Percentiles rank a stretch among this genome's conserved stretches.
Conservation (phyloP, 2,329 filamentous ascomycete genomes). For the Diaporthe aspalathi region DNA sequence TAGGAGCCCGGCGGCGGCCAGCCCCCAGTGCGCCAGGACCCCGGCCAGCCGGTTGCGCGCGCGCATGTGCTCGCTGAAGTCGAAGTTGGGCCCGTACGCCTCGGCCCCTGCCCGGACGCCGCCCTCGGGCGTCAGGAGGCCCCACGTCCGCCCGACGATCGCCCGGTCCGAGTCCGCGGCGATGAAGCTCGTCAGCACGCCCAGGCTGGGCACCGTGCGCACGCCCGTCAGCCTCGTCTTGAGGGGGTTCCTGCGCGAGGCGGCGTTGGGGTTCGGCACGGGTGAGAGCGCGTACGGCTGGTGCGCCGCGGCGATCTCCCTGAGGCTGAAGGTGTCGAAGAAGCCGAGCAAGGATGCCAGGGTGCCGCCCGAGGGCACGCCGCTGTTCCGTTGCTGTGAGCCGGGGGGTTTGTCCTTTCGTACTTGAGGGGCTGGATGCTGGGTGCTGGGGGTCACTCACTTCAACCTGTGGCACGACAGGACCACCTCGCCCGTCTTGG, state of each 20-base stretch:
- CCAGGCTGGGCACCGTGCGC: conserved; percentile 61
- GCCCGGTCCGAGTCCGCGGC: conserved; percentile 62
- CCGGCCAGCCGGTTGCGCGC: conserved; percentile 63
- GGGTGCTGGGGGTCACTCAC: conserved; percentile 46
- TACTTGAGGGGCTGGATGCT: neutral
- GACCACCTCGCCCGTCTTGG: conserved; percentile 64
- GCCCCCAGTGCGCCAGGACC: conserved; percentile 60
- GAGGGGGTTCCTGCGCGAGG: conserved; percentile 50
- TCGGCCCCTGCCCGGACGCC: conserved; percentile 55
- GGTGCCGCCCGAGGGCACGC: conserved; percentile 71
- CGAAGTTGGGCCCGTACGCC: conserved; percentile 72
- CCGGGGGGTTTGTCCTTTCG: conserved; percentile 2
- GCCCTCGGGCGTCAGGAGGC: conserved; percentile 59
- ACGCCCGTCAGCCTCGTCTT: conserved; percentile 63
- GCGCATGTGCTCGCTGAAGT: conserved; percentile 65
- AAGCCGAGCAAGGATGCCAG: conserved; percentile 73
- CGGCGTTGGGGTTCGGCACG: conserved; percentile 54
- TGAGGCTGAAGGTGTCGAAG: conserved; percentile 63
- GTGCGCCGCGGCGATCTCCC: conserved; percentile 58
- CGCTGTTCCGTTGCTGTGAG: conserved; percentile 49
- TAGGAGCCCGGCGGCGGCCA: conserved; percentile 57
- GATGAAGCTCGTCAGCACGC: conserved; percentile 65
- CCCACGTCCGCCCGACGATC: conserved; percentile 72
- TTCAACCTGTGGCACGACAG: conserved; percentile 59
- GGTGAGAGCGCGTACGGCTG: conserved; percentile 70